Conservation (phyloP, 257 asterid species). For the Coffea eugenioides region DNA sequence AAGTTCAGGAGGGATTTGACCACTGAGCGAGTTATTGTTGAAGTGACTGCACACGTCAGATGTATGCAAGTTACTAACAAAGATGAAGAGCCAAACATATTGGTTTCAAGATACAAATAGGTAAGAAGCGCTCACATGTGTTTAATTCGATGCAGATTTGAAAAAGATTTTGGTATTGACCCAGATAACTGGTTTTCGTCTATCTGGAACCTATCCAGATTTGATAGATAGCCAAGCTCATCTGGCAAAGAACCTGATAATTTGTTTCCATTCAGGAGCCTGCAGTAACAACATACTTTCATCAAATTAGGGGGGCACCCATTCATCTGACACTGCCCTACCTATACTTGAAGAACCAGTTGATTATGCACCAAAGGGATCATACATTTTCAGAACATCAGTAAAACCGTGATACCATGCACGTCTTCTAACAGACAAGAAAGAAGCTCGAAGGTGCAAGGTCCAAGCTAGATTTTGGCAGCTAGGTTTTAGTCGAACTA, state of each 20-base stretch:
- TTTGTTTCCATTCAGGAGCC: conserved; percentile 47
- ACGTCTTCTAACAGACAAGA: not conserved
- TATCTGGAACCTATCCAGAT: conserved; percentile 43
- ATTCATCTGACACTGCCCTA: not conserved
- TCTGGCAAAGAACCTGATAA: conserved; percentile 42
- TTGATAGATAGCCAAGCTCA: conserved; percentile 41
- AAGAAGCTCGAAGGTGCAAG: not conserved
- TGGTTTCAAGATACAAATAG: conserved; percentile 1
- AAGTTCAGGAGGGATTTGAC: conserved; percentile 43
- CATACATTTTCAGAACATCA: conserved; percentile 3
- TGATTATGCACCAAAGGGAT: not conserved
- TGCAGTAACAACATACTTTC: conserved; percentile 19
- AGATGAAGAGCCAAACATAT: not conserved
- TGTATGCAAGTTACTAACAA: conserved; percentile 4
- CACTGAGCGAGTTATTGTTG: conserved; percentile 51
- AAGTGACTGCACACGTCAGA: conserved; percentile 41
- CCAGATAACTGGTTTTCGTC: conserved; percentile 47
- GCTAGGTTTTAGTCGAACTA: not conserved
- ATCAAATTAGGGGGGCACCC: not conserved
- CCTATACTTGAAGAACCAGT: not conserved
- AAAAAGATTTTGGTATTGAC: conserved; percentile 35
- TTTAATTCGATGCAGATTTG: conserved; percentile 32
- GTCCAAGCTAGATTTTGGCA: not conserved
- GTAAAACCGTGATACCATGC: not conserved
- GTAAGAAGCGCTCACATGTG: conserved; percentile 34